Conservation (phyloP, 164 flowering plant species). For the Amborella trichopoda region DNA sequence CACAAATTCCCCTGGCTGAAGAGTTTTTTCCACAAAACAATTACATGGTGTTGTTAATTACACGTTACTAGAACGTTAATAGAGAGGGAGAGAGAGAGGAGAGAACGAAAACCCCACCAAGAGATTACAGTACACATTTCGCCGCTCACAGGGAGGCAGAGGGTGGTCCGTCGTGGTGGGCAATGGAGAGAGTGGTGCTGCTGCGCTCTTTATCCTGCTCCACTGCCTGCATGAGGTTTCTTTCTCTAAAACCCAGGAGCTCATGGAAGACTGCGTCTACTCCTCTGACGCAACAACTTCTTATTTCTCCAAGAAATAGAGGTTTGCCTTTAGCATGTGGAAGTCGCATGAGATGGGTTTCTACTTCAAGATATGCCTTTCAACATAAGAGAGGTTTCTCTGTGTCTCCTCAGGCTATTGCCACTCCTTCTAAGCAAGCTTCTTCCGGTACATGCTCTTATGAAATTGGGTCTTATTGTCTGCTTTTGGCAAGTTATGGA, state of each 20-base stretch:
- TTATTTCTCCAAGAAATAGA: neutral
- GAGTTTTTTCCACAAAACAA: neutral
- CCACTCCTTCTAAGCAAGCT: conserved; percentile 31
- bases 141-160: neutral
- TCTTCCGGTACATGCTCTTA: no score
- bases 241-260: neutral
- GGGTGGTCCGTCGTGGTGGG: neutral
- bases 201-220: conserved; percentile 42
- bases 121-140: no score
- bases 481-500: no score
- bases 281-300: conserved; percentile 9
- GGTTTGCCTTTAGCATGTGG: conserved; percentile 15
- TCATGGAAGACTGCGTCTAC: no score
- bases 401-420: conserved; percentile 45
- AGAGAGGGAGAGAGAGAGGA: neutral
- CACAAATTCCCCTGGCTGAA: neutral
- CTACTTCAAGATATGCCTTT: conserved; percentile 11
- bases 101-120: no score
- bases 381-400: conserved; percentile 27
- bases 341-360: conserved; percentile 18
- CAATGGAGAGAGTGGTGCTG: conserved; percentile 54
- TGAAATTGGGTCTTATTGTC: no score
- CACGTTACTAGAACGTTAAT: neutral
- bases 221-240: conserved; percentile 6
- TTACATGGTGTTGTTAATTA: neutral